Conservation (phyloP, 2,329 filamentous ascomycete species). For the Penicillium sp. region DNA sequence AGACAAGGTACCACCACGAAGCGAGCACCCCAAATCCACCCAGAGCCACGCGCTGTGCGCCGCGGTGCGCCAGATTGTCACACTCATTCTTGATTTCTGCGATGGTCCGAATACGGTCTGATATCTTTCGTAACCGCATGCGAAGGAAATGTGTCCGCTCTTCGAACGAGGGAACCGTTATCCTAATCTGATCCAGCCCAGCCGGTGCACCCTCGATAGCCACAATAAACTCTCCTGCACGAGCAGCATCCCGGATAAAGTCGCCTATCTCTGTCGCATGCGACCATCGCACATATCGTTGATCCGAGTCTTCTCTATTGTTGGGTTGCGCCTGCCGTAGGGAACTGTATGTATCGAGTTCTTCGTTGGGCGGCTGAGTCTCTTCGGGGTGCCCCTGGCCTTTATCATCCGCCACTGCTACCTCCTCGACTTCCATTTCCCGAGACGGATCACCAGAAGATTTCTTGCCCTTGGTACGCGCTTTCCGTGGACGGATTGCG, state of each 20-base stretch:
- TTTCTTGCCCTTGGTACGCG: conserved; percentile 36
- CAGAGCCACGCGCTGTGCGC: conserved; percentile 78
- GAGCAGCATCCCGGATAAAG: conserved; percentile 87
- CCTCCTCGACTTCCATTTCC: conserved; percentile 14
- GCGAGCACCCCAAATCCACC: conserved; percentile 75
- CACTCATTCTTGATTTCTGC: conserved; percentile 80
- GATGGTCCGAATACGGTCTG: conserved; percentile 69
- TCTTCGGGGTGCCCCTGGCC: conserved; percentile 45
- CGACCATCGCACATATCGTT: conserved; percentile 83
- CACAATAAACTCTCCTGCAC: conserved; percentile 82
- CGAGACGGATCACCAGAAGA: conserved; percentile 2
- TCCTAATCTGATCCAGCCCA: conserved; percentile 69
- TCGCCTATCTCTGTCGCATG: conserved; percentile 89
- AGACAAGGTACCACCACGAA: conserved; percentile 82
- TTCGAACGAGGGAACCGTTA: conserved; percentile 84
- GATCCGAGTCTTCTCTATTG: conserved; percentile 21
- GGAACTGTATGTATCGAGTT: conserved; percentile 72
- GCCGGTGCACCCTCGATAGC: conserved; percentile 73
- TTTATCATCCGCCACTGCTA: conserved; percentile 3
- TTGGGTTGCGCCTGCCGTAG: conserved; percentile 55
- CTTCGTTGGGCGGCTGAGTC: conserved; percentile 48
- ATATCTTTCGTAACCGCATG: conserved; percentile 73
- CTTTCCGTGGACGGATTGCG: conserved; percentile 49
- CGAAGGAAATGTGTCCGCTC: conserved; percentile 91
- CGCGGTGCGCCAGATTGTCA: conserved; percentile 75